Conservation (phyloP, 768 basidiomycete genomes). For the Fomitopsis serialis region DNA sequence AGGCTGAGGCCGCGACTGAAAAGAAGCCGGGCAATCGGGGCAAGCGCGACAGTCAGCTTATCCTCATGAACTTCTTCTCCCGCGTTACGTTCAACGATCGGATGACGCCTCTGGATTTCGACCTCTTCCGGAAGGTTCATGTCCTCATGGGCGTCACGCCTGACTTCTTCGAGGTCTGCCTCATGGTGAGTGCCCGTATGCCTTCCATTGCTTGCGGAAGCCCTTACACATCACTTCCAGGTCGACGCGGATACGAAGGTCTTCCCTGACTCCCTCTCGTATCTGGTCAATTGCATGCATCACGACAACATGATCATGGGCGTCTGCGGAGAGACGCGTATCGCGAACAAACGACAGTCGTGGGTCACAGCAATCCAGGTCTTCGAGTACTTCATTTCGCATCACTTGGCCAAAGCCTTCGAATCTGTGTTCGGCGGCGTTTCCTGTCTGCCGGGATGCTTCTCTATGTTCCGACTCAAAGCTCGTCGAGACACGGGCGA, state of each 20-base stretch:
- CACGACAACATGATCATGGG: conserved; percentile 99
- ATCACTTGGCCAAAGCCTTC: conserved; percentile 97
- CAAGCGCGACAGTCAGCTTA: conserved; percentile 96
- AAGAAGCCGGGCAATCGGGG: conserved; percentile 98
- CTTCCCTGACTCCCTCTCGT: conserved; percentile 81
- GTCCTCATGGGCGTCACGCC: conserved; percentile 98
- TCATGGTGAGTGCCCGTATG: conserved; percentile 72
- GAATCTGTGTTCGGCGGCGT: conserved; percentile 99
- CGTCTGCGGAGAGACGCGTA: conserved; percentile 96
- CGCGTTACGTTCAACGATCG: conserved; percentile 99
- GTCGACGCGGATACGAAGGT: conserved; percentile 99
- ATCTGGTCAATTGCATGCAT: conserved; percentile 97
- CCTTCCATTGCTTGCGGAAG: neutral
- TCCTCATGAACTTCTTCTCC: conserved; percentile 99
- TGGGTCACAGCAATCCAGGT: conserved; percentile 99
- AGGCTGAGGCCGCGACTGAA: conserved; percentile 72
- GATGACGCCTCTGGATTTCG: conserved; percentile 96
- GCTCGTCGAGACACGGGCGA: conserved; percentile 83
- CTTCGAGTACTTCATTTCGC: conserved; percentile 98
- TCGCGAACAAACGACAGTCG: conserved; percentile 95
- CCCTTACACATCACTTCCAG: conserved; percentile 33
- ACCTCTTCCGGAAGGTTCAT: conserved; percentile 95
- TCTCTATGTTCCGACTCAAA: conserved; percentile 98
- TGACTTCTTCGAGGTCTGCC: conserved; percentile 94
- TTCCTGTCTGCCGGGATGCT: conserved; percentile 98